phyloP scores from a whole-genome alignment of 345 rosid genomes.

The Salix viminalis region DNA sequence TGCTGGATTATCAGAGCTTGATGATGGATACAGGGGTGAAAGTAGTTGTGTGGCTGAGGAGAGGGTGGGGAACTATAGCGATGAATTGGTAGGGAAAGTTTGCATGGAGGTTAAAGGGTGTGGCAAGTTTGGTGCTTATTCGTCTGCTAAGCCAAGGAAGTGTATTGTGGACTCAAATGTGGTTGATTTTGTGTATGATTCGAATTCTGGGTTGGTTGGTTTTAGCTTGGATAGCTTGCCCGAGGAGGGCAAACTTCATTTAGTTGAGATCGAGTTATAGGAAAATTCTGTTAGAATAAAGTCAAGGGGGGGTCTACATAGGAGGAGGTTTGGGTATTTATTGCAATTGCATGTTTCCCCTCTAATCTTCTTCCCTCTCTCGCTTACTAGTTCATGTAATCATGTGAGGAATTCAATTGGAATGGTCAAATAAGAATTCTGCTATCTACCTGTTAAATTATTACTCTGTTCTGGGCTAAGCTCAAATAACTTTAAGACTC shows the following conservation, averaged over 20 bases:
- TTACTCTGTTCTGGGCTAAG: background rate
- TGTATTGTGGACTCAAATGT: conserved; percentile 50
- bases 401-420: background rate
- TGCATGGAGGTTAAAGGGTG: conserved; percentile 64
- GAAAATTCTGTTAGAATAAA: background rate
- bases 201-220: conserved; percentile 45
- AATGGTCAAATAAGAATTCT: background rate
- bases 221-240: conserved; percentile 43
- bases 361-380: background rate
- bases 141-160: conserved; percentile 61
- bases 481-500: background rate
- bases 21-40: conserved; percentile 15
- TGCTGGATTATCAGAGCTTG: conserved; percentile 15
- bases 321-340: background rate
- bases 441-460: background rate
- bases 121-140: conserved; percentile 72
- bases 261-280: conserved; percentile 43
- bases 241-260: conserved; percentile 43
- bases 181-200: conserved; percentile 48
- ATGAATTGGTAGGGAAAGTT: conserved; percentile 45
- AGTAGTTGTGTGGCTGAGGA: background rate
- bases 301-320: background rate
- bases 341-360: background rate
- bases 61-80: conserved; percentile 27
- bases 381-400: background rate